Base-by-base conservation (phyloP, 75 land plant species). In the Picea glauca region DNA sequence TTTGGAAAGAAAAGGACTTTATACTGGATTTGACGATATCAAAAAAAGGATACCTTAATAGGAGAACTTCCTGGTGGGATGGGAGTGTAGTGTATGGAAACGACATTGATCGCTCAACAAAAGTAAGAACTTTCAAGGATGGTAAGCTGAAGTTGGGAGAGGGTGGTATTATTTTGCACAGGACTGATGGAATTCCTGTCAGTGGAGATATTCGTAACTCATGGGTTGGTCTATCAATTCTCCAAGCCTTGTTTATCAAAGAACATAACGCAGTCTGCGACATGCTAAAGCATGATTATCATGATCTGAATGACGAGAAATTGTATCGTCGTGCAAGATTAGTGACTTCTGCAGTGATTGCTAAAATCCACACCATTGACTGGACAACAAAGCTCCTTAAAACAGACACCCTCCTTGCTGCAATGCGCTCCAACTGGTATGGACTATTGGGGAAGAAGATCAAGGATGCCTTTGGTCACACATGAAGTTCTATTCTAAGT, bases 381-480 rank as follows among this genome's bases (percentile, higher is more conserved):
- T 92, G 93, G 94, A 92, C 94, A 64, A 84, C 88, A 21, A 88
- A 92, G 79, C 85, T 92, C 15, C 85, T 92, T 13, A 92, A 92
- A 58, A 92, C 81, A 8, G 86, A 89, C 35, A 86, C 91, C 20
- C 57, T 92, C 77, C 40, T 79, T 5, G 88, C 89, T 3, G 91
- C 76, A 32, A 84, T 91, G 90, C 83, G 87, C 32, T 66, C 80
- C 8, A 91, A 91, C 77, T 91, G 43, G 43, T 40, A 5, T 83
- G 93, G 93, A 60, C 62, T 91, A 18, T 61, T 91, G 73, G 93
- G 93, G 59, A 89, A 91, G 84, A 84, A 73, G 33, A 58, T 91
- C 81, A 89, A 91, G 81, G 86, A 85, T 35, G 33, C 43, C 7
- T 77, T 87, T 72, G 93, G 93, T 8, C 91, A 80, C 63, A 79